Conservation (phyloP, 345 rosid genomes). For the Orychophragmus violaceus region DNA sequence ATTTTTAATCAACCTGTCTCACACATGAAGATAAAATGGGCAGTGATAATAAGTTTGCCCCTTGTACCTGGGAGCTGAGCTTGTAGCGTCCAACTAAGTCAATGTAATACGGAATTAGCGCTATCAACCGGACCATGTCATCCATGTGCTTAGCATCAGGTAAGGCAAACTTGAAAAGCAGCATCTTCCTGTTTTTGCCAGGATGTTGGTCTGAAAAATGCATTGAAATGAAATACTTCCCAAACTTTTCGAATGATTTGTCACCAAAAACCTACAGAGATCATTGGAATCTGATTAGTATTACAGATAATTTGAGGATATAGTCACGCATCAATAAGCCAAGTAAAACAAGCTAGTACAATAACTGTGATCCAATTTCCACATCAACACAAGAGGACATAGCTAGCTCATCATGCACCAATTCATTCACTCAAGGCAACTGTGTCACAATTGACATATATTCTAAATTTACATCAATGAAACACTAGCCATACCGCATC, state of each 20-base stretch:
- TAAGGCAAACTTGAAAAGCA: slow-evolving; percentile 80
- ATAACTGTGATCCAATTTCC: background rate
- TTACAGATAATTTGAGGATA: background rate
- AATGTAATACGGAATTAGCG: slow-evolving; percentile 88
- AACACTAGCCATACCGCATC: background rate
- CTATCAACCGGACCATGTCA: slow-evolving; percentile 76
- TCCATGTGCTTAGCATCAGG: slow-evolving; percentile 77
- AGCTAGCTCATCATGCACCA: background rate
- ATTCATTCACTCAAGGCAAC: background rate
- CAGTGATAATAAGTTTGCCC: background rate
- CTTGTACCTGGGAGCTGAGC: slow-evolving; percentile 82
- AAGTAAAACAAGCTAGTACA: background rate
- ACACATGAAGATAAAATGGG: background rate
- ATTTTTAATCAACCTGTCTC: background rate
- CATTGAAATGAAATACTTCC: slow-evolving; percentile 89
- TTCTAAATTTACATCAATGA: background rate
- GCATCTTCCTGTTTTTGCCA: slow-evolving; percentile 73
- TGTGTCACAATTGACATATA: background rate
- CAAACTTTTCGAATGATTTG: slow-evolving; percentile 76
- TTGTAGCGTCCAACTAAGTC: slow-evolving; percentile 89
- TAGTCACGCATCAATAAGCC: background rate
- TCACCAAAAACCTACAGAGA: slow-evolving; percentile 84
- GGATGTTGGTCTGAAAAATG: slow-evolving; percentile 91
- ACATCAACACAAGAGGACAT: background rate
- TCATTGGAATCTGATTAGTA: background rate